Base-by-base conservation (phyloP, 495 filamentous ascomycete species). In the Schizothecium vesticola region DNA sequence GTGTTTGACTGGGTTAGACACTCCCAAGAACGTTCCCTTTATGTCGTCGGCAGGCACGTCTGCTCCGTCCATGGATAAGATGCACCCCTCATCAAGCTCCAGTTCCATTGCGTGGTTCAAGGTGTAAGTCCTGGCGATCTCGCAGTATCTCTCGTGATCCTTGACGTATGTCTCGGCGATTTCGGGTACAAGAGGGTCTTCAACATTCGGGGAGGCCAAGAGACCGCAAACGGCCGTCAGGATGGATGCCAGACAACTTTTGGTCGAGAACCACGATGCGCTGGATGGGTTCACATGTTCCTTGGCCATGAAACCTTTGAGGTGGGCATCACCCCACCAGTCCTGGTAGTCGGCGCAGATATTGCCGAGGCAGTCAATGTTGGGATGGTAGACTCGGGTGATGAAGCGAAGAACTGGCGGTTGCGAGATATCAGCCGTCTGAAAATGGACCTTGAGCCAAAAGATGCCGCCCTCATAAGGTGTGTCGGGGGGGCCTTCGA, bases 131-230 rank as follows among this genome's bases (percentile, higher is more conserved):
- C 13, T 10, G 1, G 67, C 67, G 2, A 51, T 23, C 1, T 58
- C 19, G 9, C 11, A 25, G 29, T 63, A 68, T 6, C 61, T n/a
- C 19, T 36, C 2, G 29, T 29, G 25, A 22, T 68, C 55, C 19
- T 9, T 56, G 36, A 73, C 26, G 33, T 73, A 73, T 29, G 29
- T 71, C 61, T 73, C 68, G 26, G 71, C 71, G 23, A 73, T 73
- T 59, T 73, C 71, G 13, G 71, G 71, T 1, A 73, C 71, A 8
- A 73, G 65, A 55, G 71, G 71, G 21, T 71, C 71, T 1, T 73
- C 65, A 9, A 68, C 65, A 23, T 67, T 66, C 16, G 71, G 71
- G 6, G 13, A 29, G 12, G 68, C 71, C 16, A 73, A 60, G 7
- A 73, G 68, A 0, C 51, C 61, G 29, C 71, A 73, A 1, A 73